A percentile compares a stretch with the other conserved stretches of the same genome.
These are phyloP conservation scores for Sporisorium reilianum DNA, from an alignment of 1,284 basidiomycete genomes.

Conservation along the genomic window DNA sequence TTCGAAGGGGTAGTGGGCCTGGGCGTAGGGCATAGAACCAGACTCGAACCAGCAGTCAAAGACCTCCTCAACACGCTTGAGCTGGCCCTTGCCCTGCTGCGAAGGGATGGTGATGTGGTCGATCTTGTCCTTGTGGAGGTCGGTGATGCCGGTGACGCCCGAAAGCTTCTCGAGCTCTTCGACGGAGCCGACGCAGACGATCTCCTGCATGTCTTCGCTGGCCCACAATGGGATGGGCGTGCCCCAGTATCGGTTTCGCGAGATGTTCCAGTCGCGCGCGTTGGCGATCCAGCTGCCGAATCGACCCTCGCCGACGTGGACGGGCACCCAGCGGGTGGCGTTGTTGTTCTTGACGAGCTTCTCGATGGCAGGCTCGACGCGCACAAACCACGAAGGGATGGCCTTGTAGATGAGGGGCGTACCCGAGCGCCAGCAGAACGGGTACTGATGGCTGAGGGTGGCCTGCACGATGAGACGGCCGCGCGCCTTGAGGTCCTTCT, in stretches of 20 bases:
- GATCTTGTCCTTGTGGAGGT: slow-evolving; percentile 93
- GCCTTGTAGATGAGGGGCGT: slow-evolving; percentile 97
- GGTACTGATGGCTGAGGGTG: slow-evolving; percentile 90
- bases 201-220: slow-evolving; percentile 92
- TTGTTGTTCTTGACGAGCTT: slow-evolving; percentile 91
- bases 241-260: slow-evolving; percentile 99
- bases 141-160: slow-evolving; percentile 86
- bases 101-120: slow-evolving; percentile 97
- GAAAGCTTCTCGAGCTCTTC: slow-evolving; percentile 88
- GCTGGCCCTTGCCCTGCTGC: slow-evolving; percentile 83
- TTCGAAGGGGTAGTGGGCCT: slow-evolving; percentile 97
- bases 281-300: slow-evolving; percentile 98
- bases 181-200: slow-evolving; percentile 89
- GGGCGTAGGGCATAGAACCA: slow-evolving; percentile 99
- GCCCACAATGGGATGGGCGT: slow-evolving; percentile 98
- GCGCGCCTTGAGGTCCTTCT: slow-evolving; percentile 88
- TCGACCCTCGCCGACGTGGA: slow-evolving; percentile 86
- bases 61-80: slow-evolving; percentile 93
- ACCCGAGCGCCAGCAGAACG: slow-evolving; percentile 94
- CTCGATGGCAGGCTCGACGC: slow-evolving; percentile 85
- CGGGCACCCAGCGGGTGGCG: slow-evolving; percentile 94
- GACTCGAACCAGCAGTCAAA: slow-evolving; percentile 99
- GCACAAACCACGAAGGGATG: slow-evolving; percentile 95
- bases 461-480: slow-evolving; percentile 89
- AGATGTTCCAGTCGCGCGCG: slow-evolving; percentile 98